Conservation (phyloP, 208 protist genomes). For the Trypanosoma avium region DNA sequence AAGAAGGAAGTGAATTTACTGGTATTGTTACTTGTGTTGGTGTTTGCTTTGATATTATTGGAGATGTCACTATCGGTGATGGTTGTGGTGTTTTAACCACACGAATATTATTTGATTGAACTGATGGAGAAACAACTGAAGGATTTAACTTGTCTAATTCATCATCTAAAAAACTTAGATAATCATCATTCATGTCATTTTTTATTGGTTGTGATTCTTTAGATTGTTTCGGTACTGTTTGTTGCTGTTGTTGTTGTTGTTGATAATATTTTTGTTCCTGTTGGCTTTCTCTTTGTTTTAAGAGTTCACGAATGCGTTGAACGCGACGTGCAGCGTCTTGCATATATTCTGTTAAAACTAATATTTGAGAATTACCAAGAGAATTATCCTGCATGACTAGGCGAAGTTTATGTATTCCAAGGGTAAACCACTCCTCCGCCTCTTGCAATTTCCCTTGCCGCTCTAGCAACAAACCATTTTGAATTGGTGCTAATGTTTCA, state of each 20-base stretch:
- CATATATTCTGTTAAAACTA: conserved; percentile 55
- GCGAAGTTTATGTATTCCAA: conserved; percentile 49
- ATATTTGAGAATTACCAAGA: conserved; percentile 35
- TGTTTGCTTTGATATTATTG: background rate
- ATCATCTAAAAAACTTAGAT: conserved; percentile 28
- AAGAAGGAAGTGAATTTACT: conserved; percentile 17
- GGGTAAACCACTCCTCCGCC: conserved; percentile 77
- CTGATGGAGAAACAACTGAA: background rate
- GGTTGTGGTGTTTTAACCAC: background rate
- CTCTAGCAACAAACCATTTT: conserved; percentile 59
- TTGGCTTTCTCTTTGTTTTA: background rate
- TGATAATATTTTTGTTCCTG: background rate
- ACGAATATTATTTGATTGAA: background rate
- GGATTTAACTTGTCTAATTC: background rate
- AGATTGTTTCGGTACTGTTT: background rate
- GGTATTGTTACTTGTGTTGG: conserved; percentile 4
- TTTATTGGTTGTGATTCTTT: background rate
- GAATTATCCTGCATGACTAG: conserved; percentile 29
- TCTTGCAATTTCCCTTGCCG: conserved; percentile 38
- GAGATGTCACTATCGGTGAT: conserved; percentile 4
- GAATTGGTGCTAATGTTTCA: conserved; percentile 31
- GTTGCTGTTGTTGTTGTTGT: background rate
- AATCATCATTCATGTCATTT: conserved; percentile 18
- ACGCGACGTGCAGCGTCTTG: conserved; percentile 61
- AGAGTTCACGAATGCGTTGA: conserved; percentile 37